Evolutionary conservation across 805 yeast species (phyloP), one percentile per base, ranked within the genome.

Genomic region (Metschnikowia cubensis): DNA sequence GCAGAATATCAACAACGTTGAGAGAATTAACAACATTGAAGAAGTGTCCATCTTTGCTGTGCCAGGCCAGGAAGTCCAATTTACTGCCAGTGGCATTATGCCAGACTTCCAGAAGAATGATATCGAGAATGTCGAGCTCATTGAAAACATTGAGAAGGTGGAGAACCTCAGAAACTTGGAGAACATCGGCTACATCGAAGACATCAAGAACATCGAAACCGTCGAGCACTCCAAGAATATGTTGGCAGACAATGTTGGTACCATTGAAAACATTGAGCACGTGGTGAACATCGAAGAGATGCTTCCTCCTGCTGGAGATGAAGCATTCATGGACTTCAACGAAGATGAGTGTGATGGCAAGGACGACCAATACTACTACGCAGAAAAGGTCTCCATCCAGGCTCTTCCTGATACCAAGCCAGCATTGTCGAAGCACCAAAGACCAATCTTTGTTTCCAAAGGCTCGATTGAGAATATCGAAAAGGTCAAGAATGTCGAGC

Each of bases 161-260:
- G 39, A 43, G 18, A 22, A 43, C 18, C 40, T 43, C 14, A 21
- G 25, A 11, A 22, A 35, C 40, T 43, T 43, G 34, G 22, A 35
- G 33, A 22, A 14, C 5, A 43, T 43, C 39, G 46, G 39, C 15
- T 43, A 35, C 46, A 43, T 43, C n/a, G 46, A 43, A 15, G 46
- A 43, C 8, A 43, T 43, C 33, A 35, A 43, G 39, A 43, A 43
- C 29, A 43, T 43, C 32, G 46, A 43, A 15, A 6, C 34, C 7
- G 46, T 43, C 10, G 39, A 43, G 21, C 39, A 43, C 39, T 43
- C 46, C 33, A 35, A 43, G 40, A 43, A 43, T 32, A 22, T 43
- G 40, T 15, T 15, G 21, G 39, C 40, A 4, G 46, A 43, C 3
- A 43, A 43, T 10, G 46, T 43, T 6, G 46, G 46, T 22, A 17